phyloP scores from a whole-genome alignment of 352 stramenopile species.

The Globisporangium apiculatum region DNA sequence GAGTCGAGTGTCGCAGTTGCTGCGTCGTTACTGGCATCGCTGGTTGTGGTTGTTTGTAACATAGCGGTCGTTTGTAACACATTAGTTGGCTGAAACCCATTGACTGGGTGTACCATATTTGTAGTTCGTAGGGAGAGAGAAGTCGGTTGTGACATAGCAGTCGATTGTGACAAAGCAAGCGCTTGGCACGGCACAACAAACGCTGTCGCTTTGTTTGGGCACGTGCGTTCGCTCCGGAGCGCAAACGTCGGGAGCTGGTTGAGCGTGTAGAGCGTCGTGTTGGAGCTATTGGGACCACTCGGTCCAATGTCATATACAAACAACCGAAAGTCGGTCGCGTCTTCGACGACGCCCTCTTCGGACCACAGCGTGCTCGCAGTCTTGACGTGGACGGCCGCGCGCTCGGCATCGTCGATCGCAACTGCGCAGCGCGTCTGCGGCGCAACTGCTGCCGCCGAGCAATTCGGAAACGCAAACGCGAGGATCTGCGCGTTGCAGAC shows the following conservation, averaged over 20 bases:
- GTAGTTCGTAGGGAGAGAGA: no score
- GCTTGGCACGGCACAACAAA: constrained; percentile 43
- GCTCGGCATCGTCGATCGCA: constrained; percentile 18
- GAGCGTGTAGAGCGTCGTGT: constrained; percentile 33
- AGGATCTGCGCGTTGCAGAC: constrained; percentile 22
- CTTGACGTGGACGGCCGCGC: constrained; percentile 3
- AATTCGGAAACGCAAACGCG: constrained; percentile 26
- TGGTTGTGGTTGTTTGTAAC: background rate
- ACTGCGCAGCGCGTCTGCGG: constrained; percentile 25
- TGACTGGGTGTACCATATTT: no score
- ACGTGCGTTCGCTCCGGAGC: constrained; percentile 14
- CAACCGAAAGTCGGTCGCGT: constrained; percentile 25
- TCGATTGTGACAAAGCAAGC: background rate
- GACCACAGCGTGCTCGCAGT: constrained; percentile 30
- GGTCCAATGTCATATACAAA: constrained; percentile 18
- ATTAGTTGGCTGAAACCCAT: no score
- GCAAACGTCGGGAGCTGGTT: constrained; percentile 24
- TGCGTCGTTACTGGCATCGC: background rate
- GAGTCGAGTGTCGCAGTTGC: background rate
- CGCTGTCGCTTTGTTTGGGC: constrained; percentile 19
- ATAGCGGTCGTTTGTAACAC: no score
- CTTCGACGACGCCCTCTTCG: constrained; percentile 23
- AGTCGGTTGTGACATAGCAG: no score
- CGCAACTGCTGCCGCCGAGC: constrained; percentile 17
- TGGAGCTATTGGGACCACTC: constrained; percentile 1